Percentiles rank a stretch among this genome's conserved stretches.
Conservation (phyloP, 192 early-diverging fungal species). For the Obelidium mucronatum region DNA sequence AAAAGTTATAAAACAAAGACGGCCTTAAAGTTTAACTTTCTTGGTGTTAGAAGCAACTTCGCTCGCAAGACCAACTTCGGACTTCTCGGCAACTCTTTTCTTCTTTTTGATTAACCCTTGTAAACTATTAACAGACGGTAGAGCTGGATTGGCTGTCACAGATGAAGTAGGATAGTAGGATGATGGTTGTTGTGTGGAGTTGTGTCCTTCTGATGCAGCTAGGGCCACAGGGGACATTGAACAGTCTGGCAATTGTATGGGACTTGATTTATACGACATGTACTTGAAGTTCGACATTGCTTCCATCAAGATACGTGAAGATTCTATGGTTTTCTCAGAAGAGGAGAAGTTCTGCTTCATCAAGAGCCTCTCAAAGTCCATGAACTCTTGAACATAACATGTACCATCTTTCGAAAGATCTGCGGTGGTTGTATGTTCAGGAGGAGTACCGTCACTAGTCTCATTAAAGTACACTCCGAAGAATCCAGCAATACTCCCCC, state of each 20-base stretch:
- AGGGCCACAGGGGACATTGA: background rate
- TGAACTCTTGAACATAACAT: background rate
- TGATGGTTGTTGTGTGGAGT: background rate
- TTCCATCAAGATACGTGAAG: background rate
- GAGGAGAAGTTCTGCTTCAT: background rate
- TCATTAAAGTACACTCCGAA: conserved; percentile 44
- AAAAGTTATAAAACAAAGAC: too few relatives aligned
- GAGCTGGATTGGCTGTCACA: background rate
- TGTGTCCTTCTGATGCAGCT: background rate
- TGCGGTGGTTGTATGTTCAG: background rate
- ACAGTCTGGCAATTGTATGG: background rate
- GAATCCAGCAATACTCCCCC: conserved; percentile 73
- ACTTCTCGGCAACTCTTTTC: too few relatives aligned
- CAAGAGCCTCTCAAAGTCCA: background rate
- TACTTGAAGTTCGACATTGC: background rate
- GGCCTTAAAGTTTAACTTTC: too few relatives aligned
- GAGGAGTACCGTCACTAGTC: background rate
- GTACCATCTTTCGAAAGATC: background rate
- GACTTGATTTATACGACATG: background rate
- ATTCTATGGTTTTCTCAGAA: background rate
- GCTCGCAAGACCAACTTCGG: too few relatives aligned
- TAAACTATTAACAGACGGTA: conserved; percentile 32
- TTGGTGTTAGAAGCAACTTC: too few relatives aligned
- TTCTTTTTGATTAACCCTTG: conserved; percentile 35
- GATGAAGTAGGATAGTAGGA: background rate